Percentiles rank a stretch among this genome's conserved stretches.
Evolutionary conservation across 345 rosid genomes (phyloP).

Genomic region (Passiflora organensis): DNA sequence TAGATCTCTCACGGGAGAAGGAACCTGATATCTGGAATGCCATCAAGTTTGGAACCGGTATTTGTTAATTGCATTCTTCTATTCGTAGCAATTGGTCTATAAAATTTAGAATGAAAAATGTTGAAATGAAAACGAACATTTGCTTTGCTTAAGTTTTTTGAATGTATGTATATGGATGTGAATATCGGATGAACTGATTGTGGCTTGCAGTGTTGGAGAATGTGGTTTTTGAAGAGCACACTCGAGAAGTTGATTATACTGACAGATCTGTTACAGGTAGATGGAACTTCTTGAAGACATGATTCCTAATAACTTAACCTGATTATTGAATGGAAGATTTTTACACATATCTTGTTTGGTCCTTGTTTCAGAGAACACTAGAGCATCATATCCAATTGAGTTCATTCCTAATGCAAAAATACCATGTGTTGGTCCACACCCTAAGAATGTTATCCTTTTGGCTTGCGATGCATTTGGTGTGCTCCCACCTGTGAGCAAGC

Average conservation of each 20-base stretch:
- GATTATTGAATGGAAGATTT: neutral
- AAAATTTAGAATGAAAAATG: too few relatives aligned
- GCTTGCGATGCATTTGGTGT: slow-evolving; percentile 98
- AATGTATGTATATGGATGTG: neutral
- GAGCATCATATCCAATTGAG: slow-evolving; percentile 93
- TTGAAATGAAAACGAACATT: too few relatives aligned
- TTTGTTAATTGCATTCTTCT: neutral
- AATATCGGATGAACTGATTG: neutral
- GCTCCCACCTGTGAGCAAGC: slow-evolving; percentile 98
- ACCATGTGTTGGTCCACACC: slow-evolving; percentile 91
- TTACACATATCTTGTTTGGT: slow-evolving; percentile 1
- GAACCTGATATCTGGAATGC: slow-evolving; percentile 98
- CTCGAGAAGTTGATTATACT: slow-evolving; percentile 75
- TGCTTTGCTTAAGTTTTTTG: neutral
- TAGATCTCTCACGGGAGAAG: slow-evolving; percentile 85
- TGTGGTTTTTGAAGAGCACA: slow-evolving; percentile 90
- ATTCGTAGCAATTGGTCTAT: neutral
- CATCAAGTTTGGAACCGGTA: slow-evolving; percentile 94
- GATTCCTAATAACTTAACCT: neutral
- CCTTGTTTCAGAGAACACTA: slow-evolving; percentile 68
- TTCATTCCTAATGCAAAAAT: slow-evolving; percentile 84
- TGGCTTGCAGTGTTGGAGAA: slow-evolving; percentile 76
- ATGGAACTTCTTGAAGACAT: neutral
- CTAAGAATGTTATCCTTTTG: slow-evolving; percentile 83
- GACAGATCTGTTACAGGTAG: slow-evolving; percentile 90